These are phyloP conservation scores for Chondrus crispus DNA, from an alignment of 23 red algal species.

Conservation along the genomic window DNA sequence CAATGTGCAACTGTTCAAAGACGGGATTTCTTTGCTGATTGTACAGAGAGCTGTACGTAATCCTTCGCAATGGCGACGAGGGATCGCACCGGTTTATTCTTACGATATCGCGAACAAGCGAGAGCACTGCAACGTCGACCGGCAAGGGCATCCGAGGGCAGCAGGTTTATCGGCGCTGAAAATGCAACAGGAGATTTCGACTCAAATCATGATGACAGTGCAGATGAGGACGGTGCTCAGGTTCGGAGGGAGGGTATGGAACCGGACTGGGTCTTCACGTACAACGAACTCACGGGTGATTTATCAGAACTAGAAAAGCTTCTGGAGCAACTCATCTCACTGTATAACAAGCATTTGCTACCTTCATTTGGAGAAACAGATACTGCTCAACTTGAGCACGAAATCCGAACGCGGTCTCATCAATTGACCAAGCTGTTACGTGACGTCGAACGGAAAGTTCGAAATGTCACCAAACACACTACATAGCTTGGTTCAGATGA, in stretches of 20 bases:
- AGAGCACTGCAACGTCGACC: slow-evolving; percentile 18
- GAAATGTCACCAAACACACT: slow-evolving; percentile 5
- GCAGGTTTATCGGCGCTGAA: background rate
- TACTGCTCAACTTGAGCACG: slow-evolving; percentile 56
- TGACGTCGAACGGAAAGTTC: slow-evolving; percentile 59
- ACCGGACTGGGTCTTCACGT: slow-evolving; percentile 66
- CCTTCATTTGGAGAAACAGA: slow-evolving; percentile 79
- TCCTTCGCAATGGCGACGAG: slow-evolving; percentile 40
- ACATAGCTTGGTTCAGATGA: background rate
- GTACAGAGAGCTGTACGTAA: too few relatives aligned
- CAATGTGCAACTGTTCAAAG: too few relatives aligned
- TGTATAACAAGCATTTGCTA: slow-evolving; percentile 73
- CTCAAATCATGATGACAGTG: background rate
- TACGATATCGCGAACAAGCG: slow-evolving; percentile 66
- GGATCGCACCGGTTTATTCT: slow-evolving; percentile 76
- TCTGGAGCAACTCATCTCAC: slow-evolving; percentile 3
- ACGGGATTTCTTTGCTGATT: too few relatives aligned
- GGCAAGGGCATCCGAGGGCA: too few relatives aligned
- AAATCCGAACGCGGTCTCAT: slow-evolving; percentile 45
- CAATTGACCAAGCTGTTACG: slow-evolving; percentile 70
- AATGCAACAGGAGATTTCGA: background rate
- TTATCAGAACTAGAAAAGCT: slow-evolving; percentile 41
- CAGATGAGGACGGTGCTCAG: too few relatives aligned
- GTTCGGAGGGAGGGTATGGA: slow-evolving; percentile 17
- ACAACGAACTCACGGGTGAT: slow-evolving; percentile 62